Evolutionary conservation across 352 stramenopile species (phyloP).

Genomic region (Phytophthora colocasiae): DNA sequence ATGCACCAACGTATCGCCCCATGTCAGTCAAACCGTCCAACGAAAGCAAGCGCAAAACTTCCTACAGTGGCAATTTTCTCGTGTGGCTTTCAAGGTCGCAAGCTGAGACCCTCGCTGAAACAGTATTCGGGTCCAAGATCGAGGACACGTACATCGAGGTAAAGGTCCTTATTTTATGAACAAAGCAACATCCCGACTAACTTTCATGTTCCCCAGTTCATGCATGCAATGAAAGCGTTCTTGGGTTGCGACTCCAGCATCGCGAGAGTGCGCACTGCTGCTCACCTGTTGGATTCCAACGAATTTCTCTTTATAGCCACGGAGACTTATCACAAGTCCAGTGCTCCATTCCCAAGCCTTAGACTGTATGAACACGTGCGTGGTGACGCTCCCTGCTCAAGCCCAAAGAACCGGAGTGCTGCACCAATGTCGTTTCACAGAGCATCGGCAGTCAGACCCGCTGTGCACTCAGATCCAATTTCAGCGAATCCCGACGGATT

Average conservation of each 20-base stretch:
- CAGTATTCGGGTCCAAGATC: constrained; percentile 54
- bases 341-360: constrained; percentile 11
- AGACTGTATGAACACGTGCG: constrained; percentile 9
- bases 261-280: constrained; percentile 15
- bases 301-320: constrained; percentile 57
- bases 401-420: constrained; percentile 4
- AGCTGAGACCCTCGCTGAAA: constrained; percentile 47
- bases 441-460: background rate
- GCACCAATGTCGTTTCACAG: constrained; percentile 3
- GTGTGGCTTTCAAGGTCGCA: constrained; percentile 65
- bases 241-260: constrained; percentile 35
- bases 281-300: constrained; percentile 45
- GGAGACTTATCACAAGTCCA: constrained; percentile 53
- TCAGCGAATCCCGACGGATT: background rate
- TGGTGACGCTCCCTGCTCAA: constrained; percentile 4
- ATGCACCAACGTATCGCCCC: constrained; percentile 36
- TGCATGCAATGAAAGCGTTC: constrained; percentile 53
- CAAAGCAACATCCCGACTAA: too few relatives aligned
- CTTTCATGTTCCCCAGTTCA: constrained; percentile 37
- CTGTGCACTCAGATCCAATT: constrained; percentile 12
- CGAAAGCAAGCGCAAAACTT: constrained; percentile 30
- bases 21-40: constrained; percentile 34
- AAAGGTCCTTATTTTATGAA: background rate
- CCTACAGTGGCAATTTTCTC: constrained; percentile 24
- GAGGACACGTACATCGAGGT: constrained; percentile 63